These are phyloP conservation scores for Penicillium samsonianum DNA, from an alignment of 495 filamentous ascomycete genomes.

Conservation along the genomic window DNA sequence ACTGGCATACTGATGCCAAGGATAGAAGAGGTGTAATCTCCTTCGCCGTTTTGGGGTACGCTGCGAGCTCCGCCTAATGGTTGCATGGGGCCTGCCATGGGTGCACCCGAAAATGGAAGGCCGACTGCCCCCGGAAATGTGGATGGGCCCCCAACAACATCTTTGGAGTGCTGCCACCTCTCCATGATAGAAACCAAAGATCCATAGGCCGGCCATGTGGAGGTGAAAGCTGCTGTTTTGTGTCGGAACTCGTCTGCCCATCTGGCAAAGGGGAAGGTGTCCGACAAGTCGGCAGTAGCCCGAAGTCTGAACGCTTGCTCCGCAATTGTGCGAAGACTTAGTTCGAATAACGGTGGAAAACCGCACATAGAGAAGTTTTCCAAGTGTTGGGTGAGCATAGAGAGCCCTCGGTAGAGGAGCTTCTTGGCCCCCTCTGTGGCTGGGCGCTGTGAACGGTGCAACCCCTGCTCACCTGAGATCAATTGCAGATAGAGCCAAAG, in stretches of 20 bases:
- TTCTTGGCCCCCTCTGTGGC: slow-evolving; percentile 48
- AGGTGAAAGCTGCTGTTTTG: slow-evolving; percentile 28
- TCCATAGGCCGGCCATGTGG: slow-evolving; percentile 43
- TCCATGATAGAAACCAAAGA: slow-evolving; percentile 38
- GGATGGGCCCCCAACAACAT: slow-evolving; percentile 14
- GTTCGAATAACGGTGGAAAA: slow-evolving; percentile 50
- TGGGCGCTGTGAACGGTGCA: slow-evolving; percentile 40
- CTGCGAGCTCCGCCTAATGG: slow-evolving; percentile 1
- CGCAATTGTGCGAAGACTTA: slow-evolving; percentile 41
- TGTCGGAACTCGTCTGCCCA: slow-evolving; percentile 45
- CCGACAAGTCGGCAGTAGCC: slow-evolving; percentile 33
- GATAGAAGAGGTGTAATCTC: slow-evolving; percentile 36
- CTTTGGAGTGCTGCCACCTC: slow-evolving; percentile 33
- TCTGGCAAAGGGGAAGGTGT: slow-evolving; percentile 40
- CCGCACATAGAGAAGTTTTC: slow-evolving; percentile 50
- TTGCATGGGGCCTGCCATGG: slow-evolving; percentile 11
- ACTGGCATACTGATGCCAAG: slow-evolving; percentile 42
- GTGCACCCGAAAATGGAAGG: slow-evolving; percentile 5
- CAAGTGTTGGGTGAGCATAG: slow-evolving; percentile 49
- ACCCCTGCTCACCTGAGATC: slow-evolving; percentile 35
- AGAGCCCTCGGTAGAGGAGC: slow-evolving; percentile 44
- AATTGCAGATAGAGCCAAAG: slow-evolving; percentile 47
- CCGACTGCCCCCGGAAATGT: slow-evolving; percentile 14
- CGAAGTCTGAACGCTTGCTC: slow-evolving; percentile 41
- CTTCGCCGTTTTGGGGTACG: slow-evolving; percentile 10